A percentile compares a stretch with the other conserved stretches of the same genome.
These are phyloP conservation scores for Aspergillus homomorphus DNA, from an alignment of 495 filamentous ascomycete genomes.

Conservation along the genomic window DNA sequence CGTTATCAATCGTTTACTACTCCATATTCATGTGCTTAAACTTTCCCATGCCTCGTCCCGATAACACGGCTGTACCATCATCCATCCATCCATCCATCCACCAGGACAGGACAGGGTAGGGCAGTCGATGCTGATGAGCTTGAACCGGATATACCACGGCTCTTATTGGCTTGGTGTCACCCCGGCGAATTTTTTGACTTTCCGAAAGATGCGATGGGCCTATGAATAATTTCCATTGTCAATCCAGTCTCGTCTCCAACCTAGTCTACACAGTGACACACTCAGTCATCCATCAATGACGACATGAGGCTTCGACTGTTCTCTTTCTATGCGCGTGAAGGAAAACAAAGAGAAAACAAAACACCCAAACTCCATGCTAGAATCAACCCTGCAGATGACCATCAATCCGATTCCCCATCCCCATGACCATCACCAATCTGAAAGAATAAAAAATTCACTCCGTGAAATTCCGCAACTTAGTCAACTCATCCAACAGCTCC, in stretches of 20 bases:
- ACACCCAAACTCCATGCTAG: slow-evolving; percentile 21
- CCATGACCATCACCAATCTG: not conserved
- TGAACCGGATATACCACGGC: not conserved
- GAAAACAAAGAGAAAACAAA: not conserved
- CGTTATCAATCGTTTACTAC: no score
- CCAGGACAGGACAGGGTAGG: no score
- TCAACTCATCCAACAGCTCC: slow-evolving; percentile 84
- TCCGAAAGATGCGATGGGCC: not conserved
- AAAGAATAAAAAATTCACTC: slow-evolving; percentile 32
- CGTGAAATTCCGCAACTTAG: slow-evolving; percentile 63
- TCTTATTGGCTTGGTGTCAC: not conserved
- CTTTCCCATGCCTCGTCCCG: not conserved
- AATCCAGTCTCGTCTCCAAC: no score
- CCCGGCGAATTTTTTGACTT: not conserved
- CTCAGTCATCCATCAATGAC: no score
- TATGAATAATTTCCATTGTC: not conserved
- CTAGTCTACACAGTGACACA: not conserved
- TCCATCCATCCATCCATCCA: no score
- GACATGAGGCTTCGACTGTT: not conserved
- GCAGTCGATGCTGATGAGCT: no score
- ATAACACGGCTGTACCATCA: no score
- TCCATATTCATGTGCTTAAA: no score
- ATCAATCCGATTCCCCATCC: not conserved
- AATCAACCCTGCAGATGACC: not conserved
- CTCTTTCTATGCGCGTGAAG: not conserved